Evolutionary conservation across 495 filamentous ascomycete genomes (phyloP), one percentile per base, ranked within the genome.

Genomic region (Endocarpon pusillum): DNA sequence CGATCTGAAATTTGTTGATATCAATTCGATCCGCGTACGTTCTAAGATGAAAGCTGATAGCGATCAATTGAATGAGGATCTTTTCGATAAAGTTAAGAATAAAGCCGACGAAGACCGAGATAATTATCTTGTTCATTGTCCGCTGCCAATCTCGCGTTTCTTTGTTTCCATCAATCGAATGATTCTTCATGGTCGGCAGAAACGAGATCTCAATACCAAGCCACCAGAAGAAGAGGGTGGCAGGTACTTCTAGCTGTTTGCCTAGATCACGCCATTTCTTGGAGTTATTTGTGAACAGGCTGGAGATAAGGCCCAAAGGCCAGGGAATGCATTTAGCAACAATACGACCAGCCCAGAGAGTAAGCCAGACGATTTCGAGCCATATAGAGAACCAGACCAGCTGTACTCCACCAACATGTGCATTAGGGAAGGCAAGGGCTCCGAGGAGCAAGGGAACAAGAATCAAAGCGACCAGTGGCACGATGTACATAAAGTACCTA

Each of bases 231-330:
- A 94, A 97, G 6, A 94, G 48, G 0, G 85, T 85, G 0, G 74
- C 72, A 19, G 82, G 82, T 1, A 97, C 53, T 51, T 97, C 87
- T 17, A 97, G 62, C 46, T 85, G 78, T 37, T 73, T 75, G 3
- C 79, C 83, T 53, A 94, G 73, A 47, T 92, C 86, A 42, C 69
- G 75, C 86, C 87, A 94, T 56, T 94, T 94, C 56, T 87, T 93
- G 39, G 70, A 66, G 45, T 82, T 89, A 39, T 92, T 85, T 20
- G 81, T 91, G 43, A 85, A 74, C 1, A 84, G 59, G 47, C 78
- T 81, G 17, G 82, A 71, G 18, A 81, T 36, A 3, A 80, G 39
- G 7, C 71, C 68, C 16, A 89, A 64, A 0, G 67, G 48, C 25
- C 57, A 66, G 3, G 89, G 87, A 30, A 94, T 59, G 27, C 68